Evolutionary conservation across 208 protist species (phyloP).

Genomic region (Wallacemonas sp.): DNA sequence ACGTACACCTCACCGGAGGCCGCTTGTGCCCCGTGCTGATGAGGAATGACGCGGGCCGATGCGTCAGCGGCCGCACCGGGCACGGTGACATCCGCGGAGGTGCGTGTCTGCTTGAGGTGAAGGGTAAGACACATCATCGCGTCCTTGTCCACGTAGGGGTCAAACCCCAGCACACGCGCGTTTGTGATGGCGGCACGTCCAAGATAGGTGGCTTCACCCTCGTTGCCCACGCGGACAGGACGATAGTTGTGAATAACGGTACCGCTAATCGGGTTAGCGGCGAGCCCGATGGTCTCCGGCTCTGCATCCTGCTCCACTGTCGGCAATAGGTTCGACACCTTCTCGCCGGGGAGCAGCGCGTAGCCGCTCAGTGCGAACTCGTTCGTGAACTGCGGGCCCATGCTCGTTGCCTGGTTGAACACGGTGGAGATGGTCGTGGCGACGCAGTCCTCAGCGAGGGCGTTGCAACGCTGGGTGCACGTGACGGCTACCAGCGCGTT

Average conservation of each 20-base stretch:
- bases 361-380: slow-evolving; percentile 26
- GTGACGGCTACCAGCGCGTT: slow-evolving; percentile 29
- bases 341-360: slow-evolving; percentile 21
- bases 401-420: slow-evolving; percentile 8
- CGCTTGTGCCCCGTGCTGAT: too few relatives aligned
- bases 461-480: slow-evolving; percentile 27
- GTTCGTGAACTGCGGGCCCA: slow-evolving; percentile 18
- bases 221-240: slow-evolving; percentile 16
- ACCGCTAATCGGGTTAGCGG: slow-evolving; percentile 37
- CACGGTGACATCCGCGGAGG: background rate
- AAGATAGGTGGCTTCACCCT: slow-evolving; percentile 19
- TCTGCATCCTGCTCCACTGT: slow-evolving; percentile 3
- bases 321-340: slow-evolving; percentile 30
- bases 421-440: slow-evolving; percentile 20
- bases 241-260: slow-evolving; percentile 25
- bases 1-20: slow-evolving; percentile 26
- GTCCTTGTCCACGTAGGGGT: slow-evolving; percentile 22
- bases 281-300: slow-evolving; percentile 9
- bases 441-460: slow-evolving; percentile 31
- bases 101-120: slow-evolving; percentile 22
- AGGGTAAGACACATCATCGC: slow-evolving; percentile 28
- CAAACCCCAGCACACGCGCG: slow-evolving; percentile 19
- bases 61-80: background rate
- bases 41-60: background rate
- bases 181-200: slow-evolving; percentile 28